Base-by-base conservation (phyloP, 2,329 filamentous ascomycete genomes). In the Amauroascus verrucosus region DNA sequence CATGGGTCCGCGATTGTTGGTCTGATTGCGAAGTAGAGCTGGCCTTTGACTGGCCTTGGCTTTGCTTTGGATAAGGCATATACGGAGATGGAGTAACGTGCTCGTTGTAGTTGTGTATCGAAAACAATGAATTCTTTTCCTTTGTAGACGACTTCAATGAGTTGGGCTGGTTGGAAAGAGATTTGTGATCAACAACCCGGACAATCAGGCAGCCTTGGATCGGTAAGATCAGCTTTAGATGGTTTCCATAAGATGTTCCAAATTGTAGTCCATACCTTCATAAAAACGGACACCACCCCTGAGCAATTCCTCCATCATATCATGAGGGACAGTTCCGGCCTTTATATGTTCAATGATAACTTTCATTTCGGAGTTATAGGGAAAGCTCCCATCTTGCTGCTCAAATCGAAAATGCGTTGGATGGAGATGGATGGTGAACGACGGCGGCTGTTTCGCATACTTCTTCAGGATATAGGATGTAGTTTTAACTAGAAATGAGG, bases 281-380 rank as follows among this genome's bases (percentile, higher is more conserved):
- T 97, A 98, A 65, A 95, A 97, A 8, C 78, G 77, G 13, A 95
- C 85, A 18, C 82, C 81, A 16, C 77, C 76, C 46, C 81, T 77
- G 26, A 83, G 77, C 52, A 98, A 80, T 60, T 91, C 85, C 46
- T 85, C 82, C 9, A 97, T 73, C 65, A 97, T 81, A 61, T 96
- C 89, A 68, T 96, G 89, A 0, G 93, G 93, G 33, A 98, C 76
- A 0, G 88, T 95, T 54, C 85, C 81, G 40, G 74, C 75, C 59
- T 79, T 79, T 44, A 97, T 69, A 67, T 95, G 89, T 60, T 94
- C 83, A 35, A 96, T 75, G 48, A 87, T 75, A 60, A 87, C 71
- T 61, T 79, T 82, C 90, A 97, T 96, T 22, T 93, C 89, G 18
- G 89, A 95, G 63, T 88, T 87, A 70, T 97, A 97, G 4, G 81